Base-by-base conservation (phyloP, 805 yeast species). In the Kodamaea lidongshanica region DNA sequence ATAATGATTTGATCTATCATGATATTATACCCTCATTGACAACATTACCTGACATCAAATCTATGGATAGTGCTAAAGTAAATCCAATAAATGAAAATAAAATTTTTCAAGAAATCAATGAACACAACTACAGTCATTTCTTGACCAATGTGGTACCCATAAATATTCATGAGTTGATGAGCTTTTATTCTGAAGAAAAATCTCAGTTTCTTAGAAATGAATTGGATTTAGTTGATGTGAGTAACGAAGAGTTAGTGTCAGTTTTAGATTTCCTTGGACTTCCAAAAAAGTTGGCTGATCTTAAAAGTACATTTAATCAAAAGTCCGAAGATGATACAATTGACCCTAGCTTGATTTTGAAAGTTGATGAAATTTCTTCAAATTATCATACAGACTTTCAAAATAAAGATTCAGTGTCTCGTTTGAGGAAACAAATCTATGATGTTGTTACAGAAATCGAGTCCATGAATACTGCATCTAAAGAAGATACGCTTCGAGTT, bases 1-100 rank as follows among this genome's bases (percentile, higher is more conserved):
- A 89, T 48, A 89, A 89, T 47, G 96, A 89, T 50, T 79, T 76
- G 44, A 84, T 89, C 20, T 89, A 84, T 49, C 95, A 92, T 54
- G 89, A 81, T 12, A 45, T 65, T 1, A 61, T 88, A 9, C 95
- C 96, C 1, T 61, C 72, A 4, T 56, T 57, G 17, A 72, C 72
- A 13, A 55, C 79, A 0, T 56, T 86, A 28, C 72, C 84, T 5
- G 80, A 75, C 9, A 65, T 86, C 4, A 76, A 81, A 38, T 72
- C 79, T 1, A 63, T 82, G 58, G 82, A 77, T 26, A 80, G 86
- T 34, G 77, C 78, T 2, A 76, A 79, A 44, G 62, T 77, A 1
- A 64, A 78, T 5, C 62, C 77, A 3, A 61, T 81, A 24, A 63
- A 65, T 23, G 58, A 66, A 7, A 59, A 53, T 42, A 67, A 28